Evolutionary conservation across 805 yeast genomes (phyloP).

Genomic region (Hanseniaspora lachancei): DNA sequence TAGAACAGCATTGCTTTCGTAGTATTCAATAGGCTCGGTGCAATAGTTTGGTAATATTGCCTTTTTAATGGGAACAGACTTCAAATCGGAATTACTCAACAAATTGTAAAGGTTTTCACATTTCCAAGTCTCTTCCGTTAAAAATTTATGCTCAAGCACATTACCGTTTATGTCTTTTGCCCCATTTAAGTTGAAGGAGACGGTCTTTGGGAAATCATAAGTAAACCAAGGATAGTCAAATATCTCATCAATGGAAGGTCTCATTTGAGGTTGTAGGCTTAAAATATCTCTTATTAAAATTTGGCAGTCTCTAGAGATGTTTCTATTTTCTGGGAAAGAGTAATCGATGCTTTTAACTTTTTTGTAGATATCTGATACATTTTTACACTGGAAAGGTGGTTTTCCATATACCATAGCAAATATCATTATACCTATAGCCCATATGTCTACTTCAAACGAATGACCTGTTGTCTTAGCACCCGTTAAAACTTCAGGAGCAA

Average conservation of each 20-base stretch:
- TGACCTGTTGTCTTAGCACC: constrained; percentile 73
- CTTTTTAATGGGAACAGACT: neutral
- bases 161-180: constrained; percentile 35
- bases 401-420: constrained; percentile 84
- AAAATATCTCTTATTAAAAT: constrained; percentile 59
- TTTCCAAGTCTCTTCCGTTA: constrained; percentile 19
- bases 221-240: constrained; percentile 77
- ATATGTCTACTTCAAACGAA: constrained; percentile 85
- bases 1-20: neutral
- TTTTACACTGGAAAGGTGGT: constrained; percentile 96
- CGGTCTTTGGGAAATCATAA: constrained; percentile 66
- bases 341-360: constrained; percentile 76
- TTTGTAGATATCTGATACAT: constrained; percentile 82
- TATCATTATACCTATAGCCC: constrained; percentile 97
- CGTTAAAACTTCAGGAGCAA: constrained; percentile 92
- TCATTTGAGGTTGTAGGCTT: constrained; percentile 59
- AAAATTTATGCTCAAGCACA: constrained; percentile 44
- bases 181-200: neutral
- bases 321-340: constrained; percentile 57
- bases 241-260: constrained; percentile 72
- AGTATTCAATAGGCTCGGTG: neutral
- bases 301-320: constrained; percentile 60
- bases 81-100: neutral
- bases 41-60: neutral
- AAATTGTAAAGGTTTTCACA: constrained; percentile 7